These are phyloP conservation scores for Aspergillus kassunensis DNA, from an alignment of 495 filamentous ascomycete genomes.

Conservation along the genomic window DNA sequence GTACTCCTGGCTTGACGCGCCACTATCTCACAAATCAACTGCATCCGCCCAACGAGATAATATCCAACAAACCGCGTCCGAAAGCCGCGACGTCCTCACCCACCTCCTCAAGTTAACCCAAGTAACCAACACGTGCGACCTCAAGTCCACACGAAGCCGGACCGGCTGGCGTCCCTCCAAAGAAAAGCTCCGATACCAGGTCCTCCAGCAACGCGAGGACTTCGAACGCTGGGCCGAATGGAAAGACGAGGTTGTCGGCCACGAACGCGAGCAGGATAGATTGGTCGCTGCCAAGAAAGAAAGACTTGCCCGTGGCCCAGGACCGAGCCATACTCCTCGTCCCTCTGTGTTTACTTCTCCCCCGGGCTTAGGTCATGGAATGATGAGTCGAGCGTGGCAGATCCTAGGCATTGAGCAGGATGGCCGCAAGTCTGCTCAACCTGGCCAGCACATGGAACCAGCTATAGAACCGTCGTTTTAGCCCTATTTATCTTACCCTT, in stretches of 20 bases:
- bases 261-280: conserved; percentile 43
- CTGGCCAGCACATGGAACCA: conserved; percentile 12
- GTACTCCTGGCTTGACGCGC: conserved; percentile 60
- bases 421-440: conserved; percentile 22
- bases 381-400: conserved; percentile 46
- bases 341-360: conserved; percentile 29
- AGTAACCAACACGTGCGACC: conserved; percentile 54
- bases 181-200: conserved; percentile 53
- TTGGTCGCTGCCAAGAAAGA: conserved; percentile 35
- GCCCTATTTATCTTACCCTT: too few relatives aligned
- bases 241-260: conserved; percentile 51
- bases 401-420: conserved; percentile 43
- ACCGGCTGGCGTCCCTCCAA: conserved; percentile 58
- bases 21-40: conserved; percentile 45
- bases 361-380: conserved; percentile 37
- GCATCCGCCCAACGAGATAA: conserved; percentile 50
- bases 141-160: conserved; percentile 47
- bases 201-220: conserved; percentile 57
- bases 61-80: conserved; percentile 55
- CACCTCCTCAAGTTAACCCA: conserved; percentile 68
- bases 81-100: conserved; percentile 65
- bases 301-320: conserved; percentile 28
- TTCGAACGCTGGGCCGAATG: conserved; percentile 59
- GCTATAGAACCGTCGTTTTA: conserved; percentile 11
- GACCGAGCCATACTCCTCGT: conserved; percentile 28